Evolutionary conservation across 208 protist genomes (phyloP), one percentile per base, ranked within the genome.

Genomic region (Trypanosoma mega): DNA sequence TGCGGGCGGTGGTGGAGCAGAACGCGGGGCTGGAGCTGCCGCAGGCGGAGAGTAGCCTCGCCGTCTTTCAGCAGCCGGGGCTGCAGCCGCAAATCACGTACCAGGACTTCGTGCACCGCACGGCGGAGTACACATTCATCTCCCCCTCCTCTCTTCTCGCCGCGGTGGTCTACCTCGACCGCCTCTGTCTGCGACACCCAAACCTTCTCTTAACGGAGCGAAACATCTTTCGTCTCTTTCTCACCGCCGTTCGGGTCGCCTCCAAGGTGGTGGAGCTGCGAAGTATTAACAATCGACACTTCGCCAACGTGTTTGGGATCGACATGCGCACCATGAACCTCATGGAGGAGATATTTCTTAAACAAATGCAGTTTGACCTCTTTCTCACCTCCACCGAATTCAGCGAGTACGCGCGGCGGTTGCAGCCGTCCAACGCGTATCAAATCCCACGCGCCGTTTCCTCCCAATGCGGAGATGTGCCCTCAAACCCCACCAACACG

Each of bases 221-320:
- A 33, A 92, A 92, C 68, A 74, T 89, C 1, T 71, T 82, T 34
- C 85, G 74, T 27, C 75, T 96, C 30, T 87, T 94, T 37, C 56
- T 90, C n/a, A 74, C 76, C 27, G 66, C 82, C 33, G 80, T 88
- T 24, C 85, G 90, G 11, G 70, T 96, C 3, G 78, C 84, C 3
- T 91, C 80, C 44, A 96, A 96, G 56, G 76, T 90, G n/a, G 34
- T 93, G 8, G 90, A 96, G 54, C 71, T 93, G 21, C 80, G 90
- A 26, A 91, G 78, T 64, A 67, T 96, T 24, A 93, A 86, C 77
- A 96, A 93, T 72, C 82, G 82, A 30, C 87, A 92, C 69, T 96
- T 93, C 53, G 86, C 86, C 9, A 68, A 58, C 49, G 80, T 85
- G 29, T 87, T 85, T 63, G 79, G 74, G 2, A 27, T 96, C 7